These are phyloP conservation scores for Aspergillus jensenii DNA, from an alignment of 2,329 filamentous ascomycete species.

Conservation along the genomic window DNA sequence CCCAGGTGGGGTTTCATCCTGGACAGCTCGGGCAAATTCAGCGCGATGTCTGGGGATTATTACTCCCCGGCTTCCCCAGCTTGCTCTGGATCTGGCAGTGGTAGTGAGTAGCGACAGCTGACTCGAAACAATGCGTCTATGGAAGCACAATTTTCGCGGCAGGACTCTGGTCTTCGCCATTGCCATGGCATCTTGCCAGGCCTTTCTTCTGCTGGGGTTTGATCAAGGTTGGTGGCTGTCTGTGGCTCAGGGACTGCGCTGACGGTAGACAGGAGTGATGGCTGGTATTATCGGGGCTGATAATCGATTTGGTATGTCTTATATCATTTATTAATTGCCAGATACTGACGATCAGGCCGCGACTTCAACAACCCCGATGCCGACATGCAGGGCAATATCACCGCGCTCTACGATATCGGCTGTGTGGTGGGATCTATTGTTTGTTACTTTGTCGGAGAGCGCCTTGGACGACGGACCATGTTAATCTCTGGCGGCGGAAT, in stretches of 20 bases:
- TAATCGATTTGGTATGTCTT: conserved; percentile 35
- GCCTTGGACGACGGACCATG: conserved; percentile 44
- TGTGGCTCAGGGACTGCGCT: neutral
- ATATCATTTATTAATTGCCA: neutral
- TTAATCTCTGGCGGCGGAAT: conserved; percentile 43
- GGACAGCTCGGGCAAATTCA: neutral
- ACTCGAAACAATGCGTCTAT: conserved; percentile 16
- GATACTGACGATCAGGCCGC: conserved; percentile 6
- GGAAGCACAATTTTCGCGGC: conserved; percentile 24
- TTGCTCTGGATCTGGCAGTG: no score
- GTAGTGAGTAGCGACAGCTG: no score
- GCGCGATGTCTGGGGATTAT: neutral
- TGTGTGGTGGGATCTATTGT: conserved; percentile 33
- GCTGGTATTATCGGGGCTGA: conserved; percentile 46
- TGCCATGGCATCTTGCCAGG: conserved; percentile 43
- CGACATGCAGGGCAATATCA: conserved; percentile 40
- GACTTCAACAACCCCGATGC: conserved; percentile 42
- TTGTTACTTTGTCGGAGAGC: conserved; percentile 41
- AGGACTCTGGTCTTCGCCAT: conserved; percentile 22
- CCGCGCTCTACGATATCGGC: conserved; percentile 32
- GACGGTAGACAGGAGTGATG: conserved; percentile 18
- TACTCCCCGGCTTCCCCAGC: neutral
- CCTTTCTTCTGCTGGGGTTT: conserved; percentile 44
- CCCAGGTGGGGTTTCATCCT: neutral
- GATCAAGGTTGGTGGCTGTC: conserved; percentile 42